Evolutionary conservation across 129 eudicot species (phyloP), one percentile per base, ranked within the genome.

Genomic region (Chrysanthemum lavandulifolium): DNA sequence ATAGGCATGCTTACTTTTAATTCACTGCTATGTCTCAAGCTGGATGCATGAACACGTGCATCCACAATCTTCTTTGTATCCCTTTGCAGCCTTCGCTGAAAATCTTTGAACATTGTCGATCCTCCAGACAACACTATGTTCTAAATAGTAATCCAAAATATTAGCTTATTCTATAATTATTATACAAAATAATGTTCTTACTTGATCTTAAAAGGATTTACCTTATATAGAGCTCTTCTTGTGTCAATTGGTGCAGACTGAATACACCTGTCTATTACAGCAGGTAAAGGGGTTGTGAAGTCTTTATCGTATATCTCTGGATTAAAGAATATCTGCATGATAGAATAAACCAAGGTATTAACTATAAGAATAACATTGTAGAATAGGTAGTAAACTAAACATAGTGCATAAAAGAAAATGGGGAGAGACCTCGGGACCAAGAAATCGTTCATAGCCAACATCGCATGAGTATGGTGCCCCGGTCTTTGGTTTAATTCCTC

Each of bases 221-320:
- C 99, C 97, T 95, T 91, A 60, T 95, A 95, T 73, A 95, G 69
- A 61, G 96, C 97, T 75, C 99, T 83, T 78, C 99, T 85, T 56
- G 99, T 95, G 77, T 95, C 99, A 67, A 95, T 95, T 43, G 99
- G 99, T 60, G 99, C 97, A 58, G 99, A 88, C 73, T 95, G 99
- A 74, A 91, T 95, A 77, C 99, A 95, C 82, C 79, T 88, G 76
- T 95, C 99, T 18, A 91, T 91, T 59, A 90, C 91, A 63, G 72
- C 96, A 33, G 99, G 97, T 74, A 95, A 84, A 75, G 99, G 89
- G 31, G 89, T 88, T 0, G 96, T 84, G 68, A 83, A 83, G 43
- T 95, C 99, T 45, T 64, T 82, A 70, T 68, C 79, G 81, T 85
- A 88, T 61, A 95, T 88, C 86, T 95, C 99, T 16, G 99, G 99